Conservation (phyloP, 2,329 filamentous ascomycete genomes). For the Penicillium crustosum region DNA sequence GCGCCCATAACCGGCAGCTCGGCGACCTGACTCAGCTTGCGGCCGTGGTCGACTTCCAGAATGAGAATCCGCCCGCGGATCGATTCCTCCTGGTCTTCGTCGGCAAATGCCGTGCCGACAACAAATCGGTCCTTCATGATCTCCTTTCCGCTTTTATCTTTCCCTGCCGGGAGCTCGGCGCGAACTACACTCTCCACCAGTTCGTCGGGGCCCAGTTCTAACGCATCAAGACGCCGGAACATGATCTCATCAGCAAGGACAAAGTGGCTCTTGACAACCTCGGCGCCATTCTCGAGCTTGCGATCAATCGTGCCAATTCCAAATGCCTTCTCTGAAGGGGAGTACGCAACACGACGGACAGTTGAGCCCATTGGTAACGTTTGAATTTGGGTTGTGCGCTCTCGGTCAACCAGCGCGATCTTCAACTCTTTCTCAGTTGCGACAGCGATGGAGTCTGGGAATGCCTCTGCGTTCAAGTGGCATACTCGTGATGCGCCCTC, state of each 20-base stretch:
- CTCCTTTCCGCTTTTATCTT: constrained; percentile 56
- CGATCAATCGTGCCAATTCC: constrained; percentile 82
- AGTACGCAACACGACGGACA: constrained; percentile 84
- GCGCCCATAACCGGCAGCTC: constrained; percentile 72
- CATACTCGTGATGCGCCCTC: constrained; percentile 81
- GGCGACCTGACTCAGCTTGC: constrained; percentile 69
- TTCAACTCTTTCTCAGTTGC: constrained; percentile 75
- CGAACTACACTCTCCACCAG: constrained; percentile 82
- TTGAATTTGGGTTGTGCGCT: constrained; percentile 84
- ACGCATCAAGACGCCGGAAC: constrained; percentile 75
- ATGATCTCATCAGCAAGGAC: constrained; percentile 87
- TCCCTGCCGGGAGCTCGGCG: constrained; percentile 65
- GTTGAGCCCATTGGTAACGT: constrained; percentile 77
- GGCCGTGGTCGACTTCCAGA: constrained; percentile 71
- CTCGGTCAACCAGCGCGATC: constrained; percentile 77
- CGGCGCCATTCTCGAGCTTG: constrained; percentile 67
- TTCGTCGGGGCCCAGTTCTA: constrained; percentile 66
- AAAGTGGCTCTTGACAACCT: constrained; percentile 77
- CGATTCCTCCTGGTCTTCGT: constrained; percentile 57
- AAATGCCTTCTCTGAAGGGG: constrained; percentile 73
- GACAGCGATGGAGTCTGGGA: constrained; percentile 75
- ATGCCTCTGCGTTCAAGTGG: constrained; percentile 77
- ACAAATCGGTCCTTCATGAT: constrained; percentile 69
- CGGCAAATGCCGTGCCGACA: constrained; percentile 81
- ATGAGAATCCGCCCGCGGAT: constrained; percentile 78